phyloP scores from a whole-genome alignment of 1,139 yeast species.

The Zygosaccharomyces pseudobailii region DNA sequence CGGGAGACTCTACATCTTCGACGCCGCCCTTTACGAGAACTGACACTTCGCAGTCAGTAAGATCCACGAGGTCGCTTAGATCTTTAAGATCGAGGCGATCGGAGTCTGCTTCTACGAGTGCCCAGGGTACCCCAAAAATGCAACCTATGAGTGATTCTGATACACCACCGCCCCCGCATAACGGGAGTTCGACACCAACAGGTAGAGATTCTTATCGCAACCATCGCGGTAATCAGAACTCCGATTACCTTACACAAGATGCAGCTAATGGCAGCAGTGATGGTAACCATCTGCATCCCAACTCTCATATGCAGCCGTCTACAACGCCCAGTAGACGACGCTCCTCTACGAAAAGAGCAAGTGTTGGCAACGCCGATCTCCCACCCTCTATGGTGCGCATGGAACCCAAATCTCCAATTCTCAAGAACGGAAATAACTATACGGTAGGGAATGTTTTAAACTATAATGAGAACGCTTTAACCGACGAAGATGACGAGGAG shows the following conservation, averaged over 20 bases:
- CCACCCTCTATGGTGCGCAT: constrained; percentile 69
- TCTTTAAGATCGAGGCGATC: constrained; percentile 40
- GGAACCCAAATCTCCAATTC: constrained; percentile 66
- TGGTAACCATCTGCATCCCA: constrained; percentile 9
- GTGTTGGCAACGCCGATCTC: constrained; percentile 31
- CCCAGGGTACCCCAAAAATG: constrained; percentile 1
- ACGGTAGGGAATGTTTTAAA: constrained; percentile 19
- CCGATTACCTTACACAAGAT: constrained; percentile 1
- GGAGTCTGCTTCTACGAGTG: constrained; percentile 18
- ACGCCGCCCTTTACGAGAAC: constrained; percentile 46
- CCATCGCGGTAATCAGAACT: constrained; percentile 1
- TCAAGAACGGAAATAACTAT: constrained; percentile 36
- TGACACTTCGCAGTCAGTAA: constrained; percentile 50
- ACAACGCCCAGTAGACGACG: constrained; percentile 13
- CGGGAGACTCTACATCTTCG: constrained; percentile 28
- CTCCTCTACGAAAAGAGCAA: constrained; percentile 19
- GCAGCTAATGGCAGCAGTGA: constrained; percentile 2
- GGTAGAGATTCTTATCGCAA: constrained; percentile 1
- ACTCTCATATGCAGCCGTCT: constrained; percentile 8
- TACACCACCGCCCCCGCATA: constrained; percentile 8
- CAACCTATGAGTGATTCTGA: constrained; percentile 6
- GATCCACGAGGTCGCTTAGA: constrained; percentile 47
- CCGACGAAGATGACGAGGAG: constrained; percentile 29
- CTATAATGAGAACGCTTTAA: constrained; percentile 30
- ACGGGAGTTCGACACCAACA: constrained; percentile 1